phyloP scores from a whole-genome alignment of 2,329 filamentous ascomycete species.

The Hirsutella thompsonii region DNA sequence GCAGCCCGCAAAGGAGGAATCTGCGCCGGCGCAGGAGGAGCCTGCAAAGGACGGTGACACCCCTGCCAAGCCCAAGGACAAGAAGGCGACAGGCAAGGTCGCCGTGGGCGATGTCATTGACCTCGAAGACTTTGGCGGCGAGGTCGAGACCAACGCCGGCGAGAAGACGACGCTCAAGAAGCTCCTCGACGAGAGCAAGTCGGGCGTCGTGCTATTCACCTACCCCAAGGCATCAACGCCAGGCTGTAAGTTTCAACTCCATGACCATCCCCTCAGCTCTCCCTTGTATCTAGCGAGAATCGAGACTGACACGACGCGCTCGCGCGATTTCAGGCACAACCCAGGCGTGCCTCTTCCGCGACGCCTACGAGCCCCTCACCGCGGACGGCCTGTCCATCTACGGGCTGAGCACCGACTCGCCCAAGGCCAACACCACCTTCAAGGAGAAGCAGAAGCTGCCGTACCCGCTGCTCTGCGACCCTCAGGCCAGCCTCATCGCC shows the following conservation, averaged over 20 bases:
- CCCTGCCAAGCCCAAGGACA: constrained; percentile 18
- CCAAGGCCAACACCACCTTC: constrained; percentile 88
- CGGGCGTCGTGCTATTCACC: constrained; percentile 83
- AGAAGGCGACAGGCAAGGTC: constrained; percentile 23
- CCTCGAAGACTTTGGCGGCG: constrained; percentile 49
- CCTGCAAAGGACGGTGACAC: constrained; percentile 14
- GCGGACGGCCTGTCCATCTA: constrained; percentile 74
- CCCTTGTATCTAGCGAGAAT: too few relatives aligned
- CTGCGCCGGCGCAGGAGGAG: constrained; percentile 11
- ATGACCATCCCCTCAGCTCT: neutral
- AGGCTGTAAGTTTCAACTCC: constrained; percentile 59
- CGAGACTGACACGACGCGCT: neutral
- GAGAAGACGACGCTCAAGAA: constrained; percentile 65
- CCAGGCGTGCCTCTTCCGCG: constrained; percentile 88
- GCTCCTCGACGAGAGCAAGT: constrained; percentile 71
- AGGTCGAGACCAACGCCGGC: constrained; percentile 79
- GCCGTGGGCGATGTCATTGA: constrained; percentile 42
- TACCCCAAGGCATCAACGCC: constrained; percentile 92
- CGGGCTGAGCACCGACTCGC: constrained; percentile 75
- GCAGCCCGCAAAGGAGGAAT: constrained; percentile 12
- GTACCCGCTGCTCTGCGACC: constrained; percentile 81
- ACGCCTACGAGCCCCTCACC: constrained; percentile 65
- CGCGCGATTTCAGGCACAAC: constrained; percentile 55
- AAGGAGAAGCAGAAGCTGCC: constrained; percentile 81
- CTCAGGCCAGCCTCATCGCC: constrained; percentile 56